Base-by-base conservation (phyloP, 1,284 basidiomycete species). In the Stereum hirsutum region DNA sequence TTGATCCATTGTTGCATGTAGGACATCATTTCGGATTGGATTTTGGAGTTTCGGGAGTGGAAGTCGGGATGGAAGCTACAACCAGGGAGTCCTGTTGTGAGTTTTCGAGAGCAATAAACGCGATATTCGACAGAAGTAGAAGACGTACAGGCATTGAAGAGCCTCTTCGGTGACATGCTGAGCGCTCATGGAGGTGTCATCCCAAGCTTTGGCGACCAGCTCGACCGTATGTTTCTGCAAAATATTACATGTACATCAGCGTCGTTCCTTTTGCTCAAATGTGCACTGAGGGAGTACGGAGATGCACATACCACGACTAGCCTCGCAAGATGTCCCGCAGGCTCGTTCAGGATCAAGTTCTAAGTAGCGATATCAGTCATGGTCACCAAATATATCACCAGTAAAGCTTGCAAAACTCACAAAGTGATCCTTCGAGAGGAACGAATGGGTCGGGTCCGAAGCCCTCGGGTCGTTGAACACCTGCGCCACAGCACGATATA, bases 51-150 rank as follows among this genome's bases (percentile, higher is more conserved):
- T 11, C 63, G 61, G 57, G 83, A 72, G 57, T 81, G 76, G 68
- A 89, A 94, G 54, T 89, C 84, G 6, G 89, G 90, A 58, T 94
- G 89, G 74, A 93, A 87, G 24, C 82, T 86, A 40, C 26, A 14
- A 25, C 6, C 34, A 20, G 17, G 45, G n/a, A n/a, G n/a, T n/a
- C n/a, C n/a, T n/a, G n/a, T n/a, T n/a, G n/a, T n/a, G n/a, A n/a
- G n/a, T n/a, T n/a, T n/a, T n/a, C 6, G 45, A 28, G 5, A 27
- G 27, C 23, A 43, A 38, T 24, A 19, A 19, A 15, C 14, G 24
- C 15, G 40, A 26, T 24, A 15, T 33, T 6, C 6, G 14, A 24
- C 24, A 32, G 12, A 21, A 28, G 28, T 12, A 45, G 39, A 17
- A 8, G 21, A 63, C 78, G 38, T 54, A 89, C 74, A 94, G 61